Conservation (phyloP, 169 alveolate species). For the Cryptosporidium baileyi region DNA sequence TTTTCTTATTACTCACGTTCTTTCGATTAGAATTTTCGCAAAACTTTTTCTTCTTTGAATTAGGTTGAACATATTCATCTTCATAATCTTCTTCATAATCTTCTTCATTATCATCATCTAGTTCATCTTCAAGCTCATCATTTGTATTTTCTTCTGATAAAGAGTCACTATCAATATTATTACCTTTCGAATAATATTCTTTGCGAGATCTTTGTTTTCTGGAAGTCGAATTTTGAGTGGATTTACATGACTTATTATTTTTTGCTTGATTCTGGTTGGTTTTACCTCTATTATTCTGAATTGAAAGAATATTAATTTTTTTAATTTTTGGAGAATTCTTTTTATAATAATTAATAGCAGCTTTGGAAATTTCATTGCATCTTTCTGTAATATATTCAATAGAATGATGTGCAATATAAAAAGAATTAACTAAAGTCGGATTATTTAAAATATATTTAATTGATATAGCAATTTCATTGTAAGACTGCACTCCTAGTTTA, state of each 20-base stretch:
- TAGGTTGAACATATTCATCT: neutral
- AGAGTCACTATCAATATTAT: too few relatives aligned
- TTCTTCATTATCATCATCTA: constrained; percentile 9
- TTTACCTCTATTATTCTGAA: neutral
- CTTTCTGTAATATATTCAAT: constrained; percentile 31
- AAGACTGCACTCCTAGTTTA: constrained; percentile 37
- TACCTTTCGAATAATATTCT: too few relatives aligned
- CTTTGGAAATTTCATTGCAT: constrained; percentile 55
- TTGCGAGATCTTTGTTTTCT: too few relatives aligned
- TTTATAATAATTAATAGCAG: constrained; percentile 38
- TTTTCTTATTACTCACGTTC: neutral
- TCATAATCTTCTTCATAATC: neutral
- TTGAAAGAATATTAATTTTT: neutral
- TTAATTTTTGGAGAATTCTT: neutral
- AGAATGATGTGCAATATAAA: constrained; percentile 30
- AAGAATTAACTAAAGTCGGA: constrained; percentile 5
- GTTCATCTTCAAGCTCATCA: neutral
- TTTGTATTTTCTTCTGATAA: too few relatives aligned
- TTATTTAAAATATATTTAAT: constrained; percentile 21
- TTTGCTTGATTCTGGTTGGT: neutral
- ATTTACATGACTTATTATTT: too few relatives aligned
- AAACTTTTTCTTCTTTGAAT: constrained; percentile 25
- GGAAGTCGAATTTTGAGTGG: too few relatives aligned
- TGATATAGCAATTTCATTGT: constrained; percentile 33
- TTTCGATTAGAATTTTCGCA: neutral